Base-by-base conservation (phyloP, 768 basidiomycete genomes). In the Tylopilus sp. region DNA sequence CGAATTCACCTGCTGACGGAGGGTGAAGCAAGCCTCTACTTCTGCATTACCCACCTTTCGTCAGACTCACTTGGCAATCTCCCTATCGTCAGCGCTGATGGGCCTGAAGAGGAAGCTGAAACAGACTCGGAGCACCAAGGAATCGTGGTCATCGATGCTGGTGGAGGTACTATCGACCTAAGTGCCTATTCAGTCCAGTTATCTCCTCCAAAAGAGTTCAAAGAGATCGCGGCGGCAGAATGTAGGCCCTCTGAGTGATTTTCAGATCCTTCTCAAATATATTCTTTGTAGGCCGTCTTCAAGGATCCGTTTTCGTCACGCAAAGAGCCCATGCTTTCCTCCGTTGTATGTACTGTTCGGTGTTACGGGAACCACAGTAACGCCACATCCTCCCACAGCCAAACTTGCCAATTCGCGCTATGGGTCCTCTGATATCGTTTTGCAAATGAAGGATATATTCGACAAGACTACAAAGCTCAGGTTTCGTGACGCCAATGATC, bases 1-100 rank as follows among this genome's bases (percentile, higher is more conserved):
- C 66, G 78, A 0, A 60, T 83, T 2, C 75, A 73, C 3, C 79
- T 84, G 47, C 75, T 83, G 5, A 83, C 81, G 0, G 82, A 84
- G 53, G 82, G 82, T 1, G 82, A 83, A 61, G 82, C 82, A 0
- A 81, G 55, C 28, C 55, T 57, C 4, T 76, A 83, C 57, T 83
- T 77, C 54, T 82, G 80, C 41, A 69, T 82, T 17, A 68, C 72
- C 38, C 75, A 72, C 53, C 73, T 77, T 0, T 57, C 72, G 1
- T 67, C 62, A 2, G 70, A 75, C 3, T 22, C 43, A 30, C 48
- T 62, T 18, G 51, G 22, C 44, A 1, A 54, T 36, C 25, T 36
- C 25, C 50, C 60, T 3, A 53, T 52, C 4, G 17, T 56, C n/a
- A 46, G 33, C 26, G 43, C 44, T 39, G 53, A 30, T 60, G 72